Base-by-base conservation (phyloP, 805 yeast species). In the Sugiyamaella boreocaroliniensis region DNA sequence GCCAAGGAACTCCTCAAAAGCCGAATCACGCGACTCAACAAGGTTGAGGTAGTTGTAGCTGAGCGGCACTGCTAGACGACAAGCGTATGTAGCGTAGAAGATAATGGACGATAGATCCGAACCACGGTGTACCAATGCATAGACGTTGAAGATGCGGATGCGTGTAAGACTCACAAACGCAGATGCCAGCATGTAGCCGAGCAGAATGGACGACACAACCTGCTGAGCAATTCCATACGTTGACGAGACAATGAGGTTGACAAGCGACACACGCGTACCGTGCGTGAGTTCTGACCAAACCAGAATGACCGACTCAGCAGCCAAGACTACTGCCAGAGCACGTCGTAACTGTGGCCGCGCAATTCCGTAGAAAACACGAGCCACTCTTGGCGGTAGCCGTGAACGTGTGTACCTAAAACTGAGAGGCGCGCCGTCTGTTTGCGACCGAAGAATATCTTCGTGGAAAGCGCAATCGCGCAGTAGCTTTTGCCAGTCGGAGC, bases 11-110 rank as follows among this genome's bases (percentile, higher is more conserved):
- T 78, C 76, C 63, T 86, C 89, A 67, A 88, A 88, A 10, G 72
- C 76, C 2, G 78, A 71, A 20, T 67, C 71, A 26, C 83, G 70
- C 16, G 77, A 72, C 1, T 80, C 75, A 53, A 84, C 76, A 50
- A 88, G 71, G 48, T 86, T 85, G 52, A 87, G 67, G 64, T 85
- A 88, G 68, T 88, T 88, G 69, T 85, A 88, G 22, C 87, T 81
- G 56, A 88, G 72, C 10, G 96, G 96, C 11, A 88, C 82, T 0
- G 95, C 86, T 64, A 88, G 71, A 57, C 96, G 80, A 49, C 90
- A 85, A 16, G 87, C 82, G 61, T 88, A 87, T 61, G 86, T 84
- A 18, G 89, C 81, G 65, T 86, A 88, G 64, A 87, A 88, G 34
- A 87, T 75, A 19, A 85, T 77, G 14, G 88, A 81, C 0, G 86